A percentile compares a stretch with the other conserved stretches of the same genome.
Evolutionary conservation across 495 filamentous ascomycete genomes (phyloP).

Genomic region (Tuber calosporum): DNA sequence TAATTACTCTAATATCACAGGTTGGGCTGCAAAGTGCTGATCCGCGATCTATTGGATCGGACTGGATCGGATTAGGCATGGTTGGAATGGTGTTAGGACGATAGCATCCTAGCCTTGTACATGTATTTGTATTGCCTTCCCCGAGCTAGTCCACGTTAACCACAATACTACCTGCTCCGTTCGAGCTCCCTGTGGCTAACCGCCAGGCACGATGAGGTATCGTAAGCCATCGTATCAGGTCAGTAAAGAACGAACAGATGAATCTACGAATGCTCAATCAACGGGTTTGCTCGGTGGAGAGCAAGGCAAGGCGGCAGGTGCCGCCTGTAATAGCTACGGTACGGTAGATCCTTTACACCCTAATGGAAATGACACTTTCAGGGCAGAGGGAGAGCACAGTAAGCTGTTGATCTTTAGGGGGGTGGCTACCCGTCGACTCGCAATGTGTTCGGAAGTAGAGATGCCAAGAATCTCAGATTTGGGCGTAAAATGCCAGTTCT

Average conservation of each 20-base stretch:
- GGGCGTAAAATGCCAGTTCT: too few relatives aligned
- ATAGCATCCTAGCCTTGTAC: background rate
- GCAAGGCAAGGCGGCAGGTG: background rate
- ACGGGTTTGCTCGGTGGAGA: background rate
- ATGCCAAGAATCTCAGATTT: too few relatives aligned
- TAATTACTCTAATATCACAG: background rate
- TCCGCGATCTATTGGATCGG: background rate
- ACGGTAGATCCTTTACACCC: background rate
- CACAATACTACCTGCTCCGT: background rate
- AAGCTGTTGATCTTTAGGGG: background rate
- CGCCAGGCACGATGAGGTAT: background rate
- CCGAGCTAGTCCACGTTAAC: background rate
- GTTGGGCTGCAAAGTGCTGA: background rate
- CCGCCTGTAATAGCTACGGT: background rate
- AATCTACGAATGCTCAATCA: background rate
- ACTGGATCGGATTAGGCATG: background rate
- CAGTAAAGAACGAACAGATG: too few relatives aligned
- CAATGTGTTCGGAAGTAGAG: too few relatives aligned
- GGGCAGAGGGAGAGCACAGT: background rate
- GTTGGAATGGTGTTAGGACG: background rate
- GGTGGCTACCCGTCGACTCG: too few relatives aligned
- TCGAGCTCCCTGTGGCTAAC: background rate
- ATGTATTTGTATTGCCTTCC: too few relatives aligned
- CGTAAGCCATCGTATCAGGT: background rate
- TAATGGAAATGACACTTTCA: background rate